These are phyloP conservation scores for Hypoxylon sp. DNA, from an alignment of 2,329 filamentous ascomycete genomes.

Conservation along the genomic window DNA sequence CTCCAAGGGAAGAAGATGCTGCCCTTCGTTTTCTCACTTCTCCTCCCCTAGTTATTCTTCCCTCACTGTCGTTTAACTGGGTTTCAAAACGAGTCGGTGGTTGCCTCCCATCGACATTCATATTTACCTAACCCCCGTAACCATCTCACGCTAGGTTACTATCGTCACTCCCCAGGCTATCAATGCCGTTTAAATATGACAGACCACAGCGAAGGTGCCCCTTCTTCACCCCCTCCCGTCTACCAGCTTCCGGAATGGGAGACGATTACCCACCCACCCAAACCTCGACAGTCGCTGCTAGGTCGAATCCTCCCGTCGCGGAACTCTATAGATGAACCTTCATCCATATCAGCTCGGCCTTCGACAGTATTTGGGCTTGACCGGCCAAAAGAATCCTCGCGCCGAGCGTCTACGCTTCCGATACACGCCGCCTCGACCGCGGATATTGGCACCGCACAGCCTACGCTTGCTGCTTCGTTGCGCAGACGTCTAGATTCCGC, in stretches of 20 bases:
- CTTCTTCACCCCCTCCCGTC: slow-evolving; percentile 31
- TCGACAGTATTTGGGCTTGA: slow-evolving; percentile 24
- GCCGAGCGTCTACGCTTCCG: slow-evolving; percentile 34
- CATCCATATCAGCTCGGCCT: slow-evolving; percentile 18
- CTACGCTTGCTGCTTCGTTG: slow-evolving; percentile 27
- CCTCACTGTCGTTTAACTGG: slow-evolving; percentile 2
- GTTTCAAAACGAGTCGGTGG: background rate
- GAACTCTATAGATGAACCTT: slow-evolving; percentile 9
- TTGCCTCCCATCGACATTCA: background rate
- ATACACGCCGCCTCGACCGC: slow-evolving; percentile 14
- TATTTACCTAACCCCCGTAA: background rate
- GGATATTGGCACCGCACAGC: slow-evolving; percentile 11
- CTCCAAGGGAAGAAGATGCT: slow-evolving; percentile 23
- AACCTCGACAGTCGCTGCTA: slow-evolving; percentile 39
- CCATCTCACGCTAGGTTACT: background rate
- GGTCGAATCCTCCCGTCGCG: slow-evolving; percentile 36
- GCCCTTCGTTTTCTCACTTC: slow-evolving; percentile 17
- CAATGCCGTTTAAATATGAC: slow-evolving; percentile 33
- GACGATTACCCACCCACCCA: slow-evolving; percentile 42
- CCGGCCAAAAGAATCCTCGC: slow-evolving; percentile 30
- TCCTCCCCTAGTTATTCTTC: slow-evolving; percentile 23
- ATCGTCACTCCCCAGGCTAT: background rate
- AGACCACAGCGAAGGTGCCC: slow-evolving; percentile 33
- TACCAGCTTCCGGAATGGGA: slow-evolving; percentile 47
- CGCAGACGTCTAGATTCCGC: slow-evolving; percentile 42